Evolutionary conservation across 805 yeast species (phyloP), one percentile per base, ranked within the genome.

Genomic region (Alloascoidea africana): DNA sequence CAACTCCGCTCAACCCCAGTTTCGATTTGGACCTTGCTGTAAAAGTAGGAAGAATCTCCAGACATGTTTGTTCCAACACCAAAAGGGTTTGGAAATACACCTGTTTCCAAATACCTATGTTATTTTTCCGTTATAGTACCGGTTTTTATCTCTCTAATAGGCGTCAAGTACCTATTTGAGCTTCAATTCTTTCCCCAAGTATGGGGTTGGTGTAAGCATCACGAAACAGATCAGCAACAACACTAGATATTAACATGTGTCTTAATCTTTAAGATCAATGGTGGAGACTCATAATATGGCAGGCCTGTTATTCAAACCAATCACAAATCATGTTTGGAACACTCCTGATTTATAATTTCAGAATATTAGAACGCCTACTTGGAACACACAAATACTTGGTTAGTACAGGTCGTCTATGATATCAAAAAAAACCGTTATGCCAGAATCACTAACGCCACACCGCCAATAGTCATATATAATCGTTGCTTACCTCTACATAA

Each of bases 31-130:
- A n/a, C n/a, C n/a, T n/a, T n/a, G n/a, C n/a, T n/a, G n/a, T n/a
- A n/a, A n/a, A n/a, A n/a, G n/a, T n/a, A n/a, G n/a, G n/a, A n/a
- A n/a, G n/a, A n/a, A n/a, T n/a, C n/a, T n/a, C n/a, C n/a, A n/a
- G n/a, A n/a, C n/a, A 55, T 56, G 61, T 55, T 57, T 35, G 52
- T 61, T 3, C 40, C 54, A 5, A 51, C 65, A 2, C 60, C 61
- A n/a, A 39, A 60, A 0, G 66, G 66, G 2, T 54, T 63, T 42
- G 44, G 42, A 14, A 41, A 51, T 36, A 52, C 61, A 5, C 65
- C 65, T 2, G 55, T 60, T 5, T 51, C 65, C 5, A 51, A 51
- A 39, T 18, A 40, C 3, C 32, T 53, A 17, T 46, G 53, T 3
- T 41, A 44, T 18, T 15, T 44, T 17, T 40, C 56, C 1, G 36